phyloP scores from a whole-genome alignment of 108 stramenopile genomes.

The Nannochloropsis granulata region DNA sequence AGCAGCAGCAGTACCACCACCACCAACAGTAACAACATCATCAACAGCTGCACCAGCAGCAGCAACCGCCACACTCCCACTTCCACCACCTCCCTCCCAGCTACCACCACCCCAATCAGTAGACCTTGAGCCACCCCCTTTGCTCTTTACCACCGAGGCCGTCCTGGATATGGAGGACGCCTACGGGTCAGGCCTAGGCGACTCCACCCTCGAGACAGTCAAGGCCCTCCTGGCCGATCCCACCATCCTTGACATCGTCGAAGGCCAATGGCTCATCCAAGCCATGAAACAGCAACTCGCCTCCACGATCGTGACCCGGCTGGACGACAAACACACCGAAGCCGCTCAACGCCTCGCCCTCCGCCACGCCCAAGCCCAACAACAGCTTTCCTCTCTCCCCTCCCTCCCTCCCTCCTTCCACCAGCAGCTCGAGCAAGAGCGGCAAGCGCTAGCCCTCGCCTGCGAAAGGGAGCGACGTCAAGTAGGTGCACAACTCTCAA shows the following conservation, averaged over 20 bases:
- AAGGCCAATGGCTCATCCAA: neutral
- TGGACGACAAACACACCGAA: neutral
- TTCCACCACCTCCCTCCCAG: too few relatives aligned
- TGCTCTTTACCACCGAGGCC: neutral
- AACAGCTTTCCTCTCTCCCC: neutral
- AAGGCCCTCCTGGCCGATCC: neutral
- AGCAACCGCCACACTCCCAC: too few relatives aligned
- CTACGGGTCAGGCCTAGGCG: neutral
- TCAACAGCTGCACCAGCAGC: neutral
- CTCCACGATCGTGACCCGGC: neutral
- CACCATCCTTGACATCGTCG: neutral
- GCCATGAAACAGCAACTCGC: neutral
- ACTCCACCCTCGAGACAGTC: neutral
- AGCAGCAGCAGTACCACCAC: neutral
- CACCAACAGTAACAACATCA: neutral
- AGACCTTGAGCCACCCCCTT: neutral
- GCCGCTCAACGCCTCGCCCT: neutral
- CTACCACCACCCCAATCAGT: neutral
- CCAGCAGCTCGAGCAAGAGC: neutral
- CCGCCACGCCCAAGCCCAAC: neutral
- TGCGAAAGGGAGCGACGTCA: neutral
- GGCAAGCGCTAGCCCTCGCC: neutral
- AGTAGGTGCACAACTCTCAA: neutral
- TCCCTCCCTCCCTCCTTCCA: neutral
- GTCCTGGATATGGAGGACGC: neutral